Conservation (phyloP, 257 asterid genomes). For the Solanum pennellii region DNA sequence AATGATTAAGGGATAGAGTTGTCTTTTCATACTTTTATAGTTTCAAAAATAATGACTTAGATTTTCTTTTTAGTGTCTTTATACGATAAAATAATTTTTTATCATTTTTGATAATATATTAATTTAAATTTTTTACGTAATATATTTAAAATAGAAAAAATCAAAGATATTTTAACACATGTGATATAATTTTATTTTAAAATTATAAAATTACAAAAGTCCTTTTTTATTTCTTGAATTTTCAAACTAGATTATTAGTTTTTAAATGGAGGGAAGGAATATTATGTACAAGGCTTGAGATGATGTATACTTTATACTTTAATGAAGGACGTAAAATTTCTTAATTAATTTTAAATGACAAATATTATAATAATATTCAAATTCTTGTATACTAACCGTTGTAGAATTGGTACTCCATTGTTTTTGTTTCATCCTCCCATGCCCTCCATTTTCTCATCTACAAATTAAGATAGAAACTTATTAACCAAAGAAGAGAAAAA, state of each 20-base stretch:
- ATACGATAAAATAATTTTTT: too few relatives aligned
- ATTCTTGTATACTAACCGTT: slow-evolving; percentile 2
- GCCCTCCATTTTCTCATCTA: slow-evolving; percentile 25
- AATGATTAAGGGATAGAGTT: neutral
- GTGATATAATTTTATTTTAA: neutral
- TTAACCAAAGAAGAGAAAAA: neutral
- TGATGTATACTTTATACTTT: neutral
- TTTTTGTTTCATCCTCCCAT: slow-evolving; percentile 19
- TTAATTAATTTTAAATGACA: neutral
- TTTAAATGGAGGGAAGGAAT: neutral
- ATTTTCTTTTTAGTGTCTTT: too few relatives aligned
- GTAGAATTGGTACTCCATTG: slow-evolving; percentile 11
- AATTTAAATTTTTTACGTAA: neutral
- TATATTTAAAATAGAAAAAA: neutral
- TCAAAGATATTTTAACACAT: neutral
- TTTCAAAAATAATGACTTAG: neutral
- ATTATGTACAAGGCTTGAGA: neutral
- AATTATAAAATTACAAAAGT: neutral
- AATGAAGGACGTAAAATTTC: neutral
- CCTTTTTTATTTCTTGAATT: neutral
- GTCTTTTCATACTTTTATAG: neutral
- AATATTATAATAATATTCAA: neutral
- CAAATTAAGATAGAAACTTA: neutral
- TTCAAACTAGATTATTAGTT: too few relatives aligned
- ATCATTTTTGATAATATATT: neutral